Percentiles rank a stretch among this genome's conserved stretches.
phyloP scores from a whole-genome alignment of 495 filamentous ascomycete genomes.

The Penicillium longicatenatum region DNA sequence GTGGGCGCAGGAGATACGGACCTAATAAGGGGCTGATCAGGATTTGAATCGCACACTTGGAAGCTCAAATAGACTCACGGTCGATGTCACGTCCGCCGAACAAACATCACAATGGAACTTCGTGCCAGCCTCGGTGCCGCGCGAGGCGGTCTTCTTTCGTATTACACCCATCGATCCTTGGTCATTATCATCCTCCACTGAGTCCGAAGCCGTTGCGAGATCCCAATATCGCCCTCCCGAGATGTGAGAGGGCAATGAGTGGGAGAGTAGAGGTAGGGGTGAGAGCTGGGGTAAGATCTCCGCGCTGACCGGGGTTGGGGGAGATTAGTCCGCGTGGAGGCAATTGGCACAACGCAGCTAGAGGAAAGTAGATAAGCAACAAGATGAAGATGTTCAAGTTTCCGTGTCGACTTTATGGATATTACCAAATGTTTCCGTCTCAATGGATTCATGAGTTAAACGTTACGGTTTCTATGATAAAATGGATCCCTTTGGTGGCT shows the following conservation, averaged over 20 bases:
- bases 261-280: conserved; percentile 13
- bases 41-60: not conserved
- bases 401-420: too few relatives aligned
- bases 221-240: conserved; percentile 35
- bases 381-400: not conserved
- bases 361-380: not conserved
- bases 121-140: conserved; percentile 87
- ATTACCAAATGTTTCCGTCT: too few relatives aligned
- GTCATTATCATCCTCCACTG: conserved; percentile 46
- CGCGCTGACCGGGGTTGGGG: conserved; percentile 17
- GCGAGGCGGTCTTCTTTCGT: conserved; percentile 88
- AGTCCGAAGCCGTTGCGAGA: conserved; percentile 38
- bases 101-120: conserved; percentile 97
- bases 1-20: conserved; percentile 90
- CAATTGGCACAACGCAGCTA: not conserved
- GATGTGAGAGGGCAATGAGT: conserved; percentile 32
- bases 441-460: too few relatives aligned
- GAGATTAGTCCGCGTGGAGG: not conserved
- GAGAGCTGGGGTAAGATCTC: conserved; percentile 29
- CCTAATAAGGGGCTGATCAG: conserved; percentile 51
- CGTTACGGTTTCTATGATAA: too few relatives aligned
- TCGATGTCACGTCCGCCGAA: conserved; percentile 91
- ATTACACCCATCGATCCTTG: conserved; percentile 81
- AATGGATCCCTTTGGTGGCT: not conserved
- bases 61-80: conserved; percentile 55